phyloP scores from a whole-genome alignment of 116 monocot genomes.

The Papilionanthe hybrid region DNA sequence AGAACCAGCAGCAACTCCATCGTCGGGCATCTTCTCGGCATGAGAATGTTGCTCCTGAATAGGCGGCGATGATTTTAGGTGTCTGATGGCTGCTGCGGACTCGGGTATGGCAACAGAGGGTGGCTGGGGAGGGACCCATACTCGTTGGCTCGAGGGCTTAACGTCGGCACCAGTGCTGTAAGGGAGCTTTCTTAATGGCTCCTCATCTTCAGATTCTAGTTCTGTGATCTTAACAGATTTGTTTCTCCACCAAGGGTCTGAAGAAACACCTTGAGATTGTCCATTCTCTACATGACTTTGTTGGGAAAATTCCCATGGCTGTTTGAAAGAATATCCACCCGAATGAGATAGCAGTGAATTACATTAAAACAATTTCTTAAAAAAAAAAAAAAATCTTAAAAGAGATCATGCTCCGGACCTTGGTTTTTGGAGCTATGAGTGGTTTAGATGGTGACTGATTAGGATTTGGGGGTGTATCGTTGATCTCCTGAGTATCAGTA shows the following conservation, averaged over 20 bases:
- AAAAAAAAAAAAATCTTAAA: no score
- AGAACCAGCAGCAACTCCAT: background rate
- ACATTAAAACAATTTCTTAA: no score
- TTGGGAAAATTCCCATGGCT: slow-evolving; percentile 46
- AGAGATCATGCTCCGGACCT: slow-evolving; percentile 28
- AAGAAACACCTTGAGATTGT: slow-evolving; percentile 16
- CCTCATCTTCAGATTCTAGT: slow-evolving; percentile 15
- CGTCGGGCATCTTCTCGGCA: slow-evolving; percentile 4
- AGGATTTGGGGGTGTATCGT: slow-evolving; percentile 79
- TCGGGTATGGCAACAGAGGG: slow-evolving; percentile 76
- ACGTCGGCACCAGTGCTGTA: slow-evolving; percentile 24
- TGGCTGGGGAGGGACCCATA: slow-evolving; percentile 89
- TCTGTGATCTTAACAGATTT: slow-evolving; percentile 54
- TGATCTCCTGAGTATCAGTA: slow-evolving; percentile 47
- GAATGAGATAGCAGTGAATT: no score
- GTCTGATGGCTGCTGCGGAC: slow-evolving; percentile 70
- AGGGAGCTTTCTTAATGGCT: background rate
- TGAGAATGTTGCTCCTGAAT: slow-evolving; percentile 18
- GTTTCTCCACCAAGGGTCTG: slow-evolving; percentile 45
- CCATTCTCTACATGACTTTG: slow-evolving; percentile 6
- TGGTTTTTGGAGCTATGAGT: slow-evolving; percentile 46
- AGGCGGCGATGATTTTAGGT: slow-evolving; percentile 31
- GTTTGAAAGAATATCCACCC: background rate
- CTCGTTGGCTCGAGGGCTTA: slow-evolving; percentile 27
- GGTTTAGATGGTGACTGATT: slow-evolving; percentile 59